Conservation (phyloP, 2,329 filamentous ascomycete species). For the Cladophialophora immunda region DNA sequence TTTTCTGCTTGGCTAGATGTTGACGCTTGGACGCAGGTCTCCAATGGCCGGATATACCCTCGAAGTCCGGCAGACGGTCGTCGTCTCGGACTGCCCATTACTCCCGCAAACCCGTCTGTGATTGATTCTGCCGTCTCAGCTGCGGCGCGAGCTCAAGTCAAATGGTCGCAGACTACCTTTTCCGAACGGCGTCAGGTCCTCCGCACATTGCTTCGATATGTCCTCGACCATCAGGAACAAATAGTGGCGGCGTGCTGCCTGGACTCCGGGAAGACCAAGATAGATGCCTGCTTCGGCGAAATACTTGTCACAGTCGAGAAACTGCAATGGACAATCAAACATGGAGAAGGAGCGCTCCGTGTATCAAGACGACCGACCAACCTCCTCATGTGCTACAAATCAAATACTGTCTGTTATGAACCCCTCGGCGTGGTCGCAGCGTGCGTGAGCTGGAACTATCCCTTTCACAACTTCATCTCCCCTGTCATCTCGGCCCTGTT, state of each 20-base stretch:
- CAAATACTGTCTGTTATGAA: constrained; percentile 88
- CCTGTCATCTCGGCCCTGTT: constrained; percentile 92
- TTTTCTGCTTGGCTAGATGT: neutral
- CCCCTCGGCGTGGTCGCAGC: constrained; percentile 92
- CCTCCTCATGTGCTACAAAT: constrained; percentile 94
- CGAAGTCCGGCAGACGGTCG: constrained; percentile 84
- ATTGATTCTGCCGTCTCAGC: constrained; percentile 81
- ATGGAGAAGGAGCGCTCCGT: constrained; percentile 82
- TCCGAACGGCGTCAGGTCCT: constrained; percentile 79
- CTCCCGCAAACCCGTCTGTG: constrained; percentile 76
- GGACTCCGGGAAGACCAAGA: constrained; percentile 94
- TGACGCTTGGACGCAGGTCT: constrained; percentile 21
- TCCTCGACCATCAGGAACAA: constrained; percentile 87
- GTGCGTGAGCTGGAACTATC: constrained; percentile 96
- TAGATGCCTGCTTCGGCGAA: constrained; percentile 93
- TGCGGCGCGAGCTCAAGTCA: constrained; percentile 75
- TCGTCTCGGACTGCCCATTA: constrained; percentile 68
- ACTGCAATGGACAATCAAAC: constrained; percentile 89
- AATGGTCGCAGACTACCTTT: constrained; percentile 83
- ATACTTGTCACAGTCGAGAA: constrained; percentile 94
- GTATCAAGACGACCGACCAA: constrained; percentile 83
- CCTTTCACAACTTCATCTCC: constrained; percentile 93
- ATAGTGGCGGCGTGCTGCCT: constrained; percentile 87
- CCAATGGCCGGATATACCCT: constrained; percentile 37
- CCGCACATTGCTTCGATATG: constrained; percentile 75